Evolutionary conservation across 805 yeast genomes (phyloP), one percentile per base, ranked within the genome.

Genomic region (Yamadazyma ubonensis): DNA sequence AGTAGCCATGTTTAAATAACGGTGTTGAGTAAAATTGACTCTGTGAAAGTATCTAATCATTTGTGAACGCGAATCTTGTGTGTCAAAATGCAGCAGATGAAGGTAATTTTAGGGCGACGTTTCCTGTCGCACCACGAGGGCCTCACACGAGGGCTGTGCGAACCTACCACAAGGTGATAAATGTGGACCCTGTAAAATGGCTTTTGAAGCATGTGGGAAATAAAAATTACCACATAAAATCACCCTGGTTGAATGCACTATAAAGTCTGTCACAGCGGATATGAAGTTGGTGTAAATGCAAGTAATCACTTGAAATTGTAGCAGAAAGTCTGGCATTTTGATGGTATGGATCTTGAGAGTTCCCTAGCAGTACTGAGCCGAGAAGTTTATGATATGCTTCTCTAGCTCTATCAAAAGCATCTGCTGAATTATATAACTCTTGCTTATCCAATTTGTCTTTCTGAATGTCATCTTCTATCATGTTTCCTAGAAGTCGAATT

Each of bases 351-450:
- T 32, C 40, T 19, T 8, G 9, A 12, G 3, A 20, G n/a, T 6
- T 29, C 12, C 20, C 36, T 11, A 37, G 22, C 19, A 38, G 7
- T 4, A 42, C n/a, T 5, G 38, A 15, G 3, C 40, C 41, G 14
- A 40, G 28, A 9, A 45, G 23, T 14, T 38, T 29, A 22, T 45
- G 49, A 32, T 45, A 45, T 14, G 37, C 25, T 9, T 17, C 31
- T 29, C 40, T 45, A 6, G 39, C 21, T 14, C 10, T 14, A 6
- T 11, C 7, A 29, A 39, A 39, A 10, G n/a, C 11, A 16, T 15
- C 35, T 3, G 29, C 29, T 8, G 28, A 29, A 12, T 32, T n/a
- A 7, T 15, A 8, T 6, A 30, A 11, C 6, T 22, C 30, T 18
- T 29, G 7, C 6, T 21, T 7, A 6, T 27, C 10, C 4, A 40